Evolutionary conservation across 768 basidiomycete species (phyloP), one percentile per base, ranked within the genome.

Genomic region (Kondoa subrosea): DNA sequence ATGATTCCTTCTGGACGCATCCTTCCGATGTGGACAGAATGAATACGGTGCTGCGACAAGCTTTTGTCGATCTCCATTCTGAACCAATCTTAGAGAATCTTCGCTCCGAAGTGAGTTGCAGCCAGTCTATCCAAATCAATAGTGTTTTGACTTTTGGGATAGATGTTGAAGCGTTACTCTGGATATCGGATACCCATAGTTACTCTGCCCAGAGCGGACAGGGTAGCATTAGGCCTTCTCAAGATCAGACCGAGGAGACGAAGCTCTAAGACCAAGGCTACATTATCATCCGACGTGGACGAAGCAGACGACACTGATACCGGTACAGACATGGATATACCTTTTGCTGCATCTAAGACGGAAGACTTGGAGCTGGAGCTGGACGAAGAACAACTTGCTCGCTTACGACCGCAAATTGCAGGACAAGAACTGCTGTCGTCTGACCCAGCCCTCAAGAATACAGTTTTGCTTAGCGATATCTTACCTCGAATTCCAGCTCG

Each of bases 1-100:
- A 99, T 75, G 95, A 99, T 75, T 97, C 95, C 0, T 99, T 96
- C 78, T 99, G 95, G 95, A 96, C 93, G 2, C 95, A 99, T 75
- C 87, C 95, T 0, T 83, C 79, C 58, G 83, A 82, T 71, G 86
- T 96, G 66, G 89, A 95, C 77, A 78, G 84, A 64, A 93, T 97
- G 91, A 88, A 89, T 0, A 81, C 80, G 60, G 81, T 88, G 72
- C 93, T 97, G 73, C 87, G 93, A 31, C 87, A 92, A 57, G 90
- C 89, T 0, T 99, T 99, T 77, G 87, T 97, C 67, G 84, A 87
- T 0, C 81, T 97, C 17, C 93, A 99, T 77, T 87, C 87, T 21
- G 87, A 88, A 4, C 86, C 92, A 75, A 84, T 97, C 4, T 82
- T 97, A 3, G 78, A 78, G 26, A 83, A 82, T 72, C 83, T 97